Evolutionary conservation across 371 early-diverging fungal species (phyloP), one percentile per base, ranked within the genome.

Genomic region (Dipsacomyces acuminosporus): DNA sequence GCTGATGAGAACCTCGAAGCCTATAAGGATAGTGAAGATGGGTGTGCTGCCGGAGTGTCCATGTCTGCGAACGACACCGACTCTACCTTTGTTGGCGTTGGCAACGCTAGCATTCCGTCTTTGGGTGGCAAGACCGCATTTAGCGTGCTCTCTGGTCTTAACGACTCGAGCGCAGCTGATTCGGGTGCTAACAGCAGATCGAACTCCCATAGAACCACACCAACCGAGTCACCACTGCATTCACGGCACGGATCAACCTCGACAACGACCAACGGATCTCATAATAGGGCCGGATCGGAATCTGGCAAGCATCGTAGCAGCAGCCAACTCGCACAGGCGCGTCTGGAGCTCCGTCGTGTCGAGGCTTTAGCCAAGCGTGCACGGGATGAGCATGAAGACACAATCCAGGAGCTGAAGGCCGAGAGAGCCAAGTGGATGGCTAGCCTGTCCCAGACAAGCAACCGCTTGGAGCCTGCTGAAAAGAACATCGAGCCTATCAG

Each of bases 401-500:
- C 22, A 1, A 21, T 54, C 22, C 63, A 54, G 41, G 50, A 38
- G 30, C 64, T 67, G 13, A 51, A 57, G 15, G 44, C 41, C 8
- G 45, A 58, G 19, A 53, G 63, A 6, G 33, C 62, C 9, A 42
- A 13, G n/a, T 56, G 43, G 56, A 48, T 41, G 51, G 43, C 43
- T 6, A 36, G 15, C 5, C 52, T 61, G 8, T 40, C 56, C 7
- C 40, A 40, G 23, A 34, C 30, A 14, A 44, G 26, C 17, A 51
- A 45, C 19, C n/a, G 46, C 18, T 18, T 38, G 14, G 41, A 38
- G 23, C 61, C 61, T 1, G 8, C 52, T 18, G 54, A 42, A 23
- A 4, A 11, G 0, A 14, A 54, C 26, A 48, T 64, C 11, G 61
- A 50, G 7, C 61, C 56, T 1, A 22, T 51, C 17, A 51, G 48